Evolutionary conservation across 1,284 basidiomycete genomes (phyloP).

Genomic region (Exobasidium cylindrosporum): DNA sequence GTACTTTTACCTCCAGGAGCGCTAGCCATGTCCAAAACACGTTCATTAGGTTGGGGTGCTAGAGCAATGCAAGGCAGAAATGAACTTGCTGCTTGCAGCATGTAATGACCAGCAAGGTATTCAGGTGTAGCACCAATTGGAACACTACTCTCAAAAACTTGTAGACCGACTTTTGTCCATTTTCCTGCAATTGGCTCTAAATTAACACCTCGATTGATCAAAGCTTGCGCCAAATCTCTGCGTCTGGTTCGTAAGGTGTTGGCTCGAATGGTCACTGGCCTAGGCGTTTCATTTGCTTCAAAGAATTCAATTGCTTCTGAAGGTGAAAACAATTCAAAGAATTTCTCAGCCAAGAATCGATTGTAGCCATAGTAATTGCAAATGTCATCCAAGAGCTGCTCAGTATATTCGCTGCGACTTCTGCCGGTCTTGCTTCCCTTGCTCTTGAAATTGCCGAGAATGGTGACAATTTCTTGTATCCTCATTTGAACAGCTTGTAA

Average conservation of each 20-base stretch:
- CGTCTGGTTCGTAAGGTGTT: constrained; percentile 92
- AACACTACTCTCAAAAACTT: constrained; percentile 93
- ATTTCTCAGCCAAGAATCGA: constrained; percentile 86
- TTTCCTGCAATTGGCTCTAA: constrained; percentile 87
- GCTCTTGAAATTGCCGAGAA: constrained; percentile 60
- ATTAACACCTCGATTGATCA: constrained; percentile 93
- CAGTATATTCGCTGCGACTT: constrained; percentile 76
- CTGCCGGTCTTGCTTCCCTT: constrained; percentile 61
- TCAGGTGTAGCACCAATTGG: constrained; percentile 93
- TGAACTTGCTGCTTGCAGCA: constrained; percentile 97
- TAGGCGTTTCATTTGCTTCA: constrained; percentile 92
- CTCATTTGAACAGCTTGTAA: constrained; percentile 80
- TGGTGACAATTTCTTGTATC: constrained; percentile 80
- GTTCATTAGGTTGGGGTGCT: constrained; percentile 85
- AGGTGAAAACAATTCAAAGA: constrained; percentile 89
- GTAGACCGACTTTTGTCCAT: constrained; percentile 97
- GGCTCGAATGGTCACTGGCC: constrained; percentile 95
- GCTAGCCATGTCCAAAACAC: constrained; percentile 96
- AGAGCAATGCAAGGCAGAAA: constrained; percentile 99
- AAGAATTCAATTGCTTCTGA: constrained; percentile 93
- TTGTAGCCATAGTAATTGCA: constrained; percentile 91
- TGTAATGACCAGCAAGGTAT: constrained; percentile 98
- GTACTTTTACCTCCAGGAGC: constrained; percentile 97
- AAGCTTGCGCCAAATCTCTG: constrained; percentile 86
- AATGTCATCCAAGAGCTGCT: constrained; percentile 73